Evolutionary conservation across 352 stramenopile species (phyloP).

Genomic region (Pythium angustatum): DNA sequence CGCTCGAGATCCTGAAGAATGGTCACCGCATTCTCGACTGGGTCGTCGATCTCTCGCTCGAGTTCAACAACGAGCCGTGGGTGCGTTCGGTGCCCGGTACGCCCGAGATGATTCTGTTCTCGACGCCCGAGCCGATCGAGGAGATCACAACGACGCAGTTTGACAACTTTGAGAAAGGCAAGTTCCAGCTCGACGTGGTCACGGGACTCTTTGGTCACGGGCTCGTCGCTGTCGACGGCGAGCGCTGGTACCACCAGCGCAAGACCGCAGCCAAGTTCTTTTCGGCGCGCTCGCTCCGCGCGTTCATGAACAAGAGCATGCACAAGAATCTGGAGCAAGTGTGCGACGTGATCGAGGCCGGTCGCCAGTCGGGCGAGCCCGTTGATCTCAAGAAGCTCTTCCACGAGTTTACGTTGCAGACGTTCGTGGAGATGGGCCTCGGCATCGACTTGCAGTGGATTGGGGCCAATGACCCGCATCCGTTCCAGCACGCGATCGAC

Average conservation of each 20-base stretch:
- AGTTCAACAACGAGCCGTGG: conserved; percentile 33
- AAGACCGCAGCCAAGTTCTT: conserved; percentile 39
- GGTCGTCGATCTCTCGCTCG: conserved; percentile 2
- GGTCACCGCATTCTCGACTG: conserved; percentile 8
- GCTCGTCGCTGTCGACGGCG: conserved; percentile 35
- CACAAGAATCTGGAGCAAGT: conserved; percentile 28
- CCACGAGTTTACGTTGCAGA: conserved; percentile 54
- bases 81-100: conserved; percentile 22
- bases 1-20: conserved; percentile 1
- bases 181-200: conserved; percentile 29
- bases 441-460: conserved; percentile 50
- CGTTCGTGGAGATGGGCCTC: conserved; percentile 59
- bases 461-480: conserved; percentile 35
- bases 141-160: conserved; percentile 45
- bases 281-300: conserved; percentile 32
- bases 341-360: conserved; percentile 20
- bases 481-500: conserved; percentile 57
- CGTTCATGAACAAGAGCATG: conserved; percentile 27
- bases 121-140: conserved; percentile 29
- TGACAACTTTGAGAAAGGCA: conserved; percentile 37
- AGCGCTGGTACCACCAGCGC: conserved; percentile 37
- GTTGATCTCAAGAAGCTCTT: conserved; percentile 40
- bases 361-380: neutral
- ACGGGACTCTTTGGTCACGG: conserved; percentile 27
- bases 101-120: conserved; percentile 29